phyloP scores from a whole-genome alignment of 2,329 filamentous ascomycete species.

The Domatiomyces globalis region DNA sequence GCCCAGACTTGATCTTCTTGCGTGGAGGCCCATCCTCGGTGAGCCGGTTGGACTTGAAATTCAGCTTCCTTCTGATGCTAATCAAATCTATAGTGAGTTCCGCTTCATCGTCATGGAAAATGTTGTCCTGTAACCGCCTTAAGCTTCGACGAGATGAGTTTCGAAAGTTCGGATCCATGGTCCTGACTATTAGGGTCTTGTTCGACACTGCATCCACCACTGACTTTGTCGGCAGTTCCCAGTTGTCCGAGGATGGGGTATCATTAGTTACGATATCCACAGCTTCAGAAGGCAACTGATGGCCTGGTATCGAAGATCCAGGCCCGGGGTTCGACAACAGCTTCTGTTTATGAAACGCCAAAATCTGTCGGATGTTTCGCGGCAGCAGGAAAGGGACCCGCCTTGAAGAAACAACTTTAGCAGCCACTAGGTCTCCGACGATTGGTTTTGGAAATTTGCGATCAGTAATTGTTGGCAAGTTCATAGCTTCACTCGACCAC shows the following conservation, averaged over 20 bases:
- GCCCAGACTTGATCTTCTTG: conserved; percentile 11
- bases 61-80: conserved; percentile 16
- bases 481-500: neutral
- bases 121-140: conserved; percentile 4
- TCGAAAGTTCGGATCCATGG: neutral
- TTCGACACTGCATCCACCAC: neutral
- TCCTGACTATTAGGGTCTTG: neutral
- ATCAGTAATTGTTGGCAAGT: neutral
- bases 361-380: neutral
- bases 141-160: conserved; percentile 6
- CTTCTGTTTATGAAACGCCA: neutral
- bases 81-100: conserved; percentile 11
- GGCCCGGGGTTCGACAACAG: neutral
- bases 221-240: neutral
- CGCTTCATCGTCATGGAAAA: conserved; percentile 5
- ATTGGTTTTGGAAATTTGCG: neutral
- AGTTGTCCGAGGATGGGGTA: neutral
- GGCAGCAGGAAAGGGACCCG: neutral
- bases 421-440: neutral
- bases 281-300: neutral
- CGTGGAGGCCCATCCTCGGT: conserved; percentile 3
- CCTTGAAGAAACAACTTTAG: neutral
- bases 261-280: neutral
- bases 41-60: conserved; percentile 10
- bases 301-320: neutral